phyloP scores from a whole-genome alignment of 148 eudicot genomes.

The Heliamphora exappendiculata region DNA sequence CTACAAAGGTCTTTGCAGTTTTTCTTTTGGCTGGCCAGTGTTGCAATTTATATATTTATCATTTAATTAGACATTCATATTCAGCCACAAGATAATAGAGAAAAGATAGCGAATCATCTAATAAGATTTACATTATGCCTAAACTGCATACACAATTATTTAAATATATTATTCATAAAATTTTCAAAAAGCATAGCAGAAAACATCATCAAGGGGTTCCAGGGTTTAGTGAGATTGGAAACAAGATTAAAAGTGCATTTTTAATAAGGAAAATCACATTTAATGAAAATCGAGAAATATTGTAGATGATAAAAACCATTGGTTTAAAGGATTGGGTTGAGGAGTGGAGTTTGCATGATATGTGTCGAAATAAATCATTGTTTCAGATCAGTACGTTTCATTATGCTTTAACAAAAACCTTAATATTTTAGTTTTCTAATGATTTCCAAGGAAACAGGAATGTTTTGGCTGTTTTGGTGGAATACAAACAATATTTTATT shows the following conservation, averaged over 20 bases:
- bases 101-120: too few species aligned
- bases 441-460: neutral
- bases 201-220: too few species aligned
- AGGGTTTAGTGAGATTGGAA: neutral
- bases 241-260: neutral
- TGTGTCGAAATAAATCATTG: neutral
- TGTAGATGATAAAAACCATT: too few species aligned
- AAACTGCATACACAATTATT: neutral
- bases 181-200: too few species aligned
- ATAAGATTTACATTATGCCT: neutral
- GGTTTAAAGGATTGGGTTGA: neutral
- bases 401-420: neutral
- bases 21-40: too few species aligned
- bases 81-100: neutral
- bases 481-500: neutral
- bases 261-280: too few species aligned
- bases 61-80: neutral
- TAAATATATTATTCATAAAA: neutral
- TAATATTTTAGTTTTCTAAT: neutral
- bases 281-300: too few species aligned
- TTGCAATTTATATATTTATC: too few species aligned
- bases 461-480: neutral
- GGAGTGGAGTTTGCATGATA: neutral
- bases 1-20: too few species aligned
- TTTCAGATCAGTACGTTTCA: neutral